Base-by-base conservation (phyloP, 2,329 filamentous ascomycete genomes). In the Aquanectria penicillioides region DNA sequence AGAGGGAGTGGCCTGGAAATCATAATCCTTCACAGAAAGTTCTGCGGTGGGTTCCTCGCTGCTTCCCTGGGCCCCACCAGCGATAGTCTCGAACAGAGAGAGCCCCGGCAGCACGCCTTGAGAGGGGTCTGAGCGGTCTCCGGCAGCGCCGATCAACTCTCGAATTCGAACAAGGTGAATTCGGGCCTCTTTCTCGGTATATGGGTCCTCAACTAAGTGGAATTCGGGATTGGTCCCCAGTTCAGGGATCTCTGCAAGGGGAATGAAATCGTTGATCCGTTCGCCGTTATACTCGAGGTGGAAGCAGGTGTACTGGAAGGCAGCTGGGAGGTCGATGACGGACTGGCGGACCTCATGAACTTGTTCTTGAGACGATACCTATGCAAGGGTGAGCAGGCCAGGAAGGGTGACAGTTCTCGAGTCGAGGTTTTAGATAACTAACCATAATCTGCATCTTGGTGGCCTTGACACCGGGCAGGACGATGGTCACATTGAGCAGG, bases 291-390 rank as follows among this genome's bases (percentile, higher is more conserved):
- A 89, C 80, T 98, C 94, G 70, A 99, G 88, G 79, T 99, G 95
- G 82, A 99, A 99, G 83, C 95, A 99, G 50, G 95, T 97, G 81
- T 97, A 97, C 78, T 97, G 93, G 80, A 97, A 95, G 48, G 94
- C 96, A 59, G 90, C 85, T 5, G 95, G 95, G 46, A 93, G 85
- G 78, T 99, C 95, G 79, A 97, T 93, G 74, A 99, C 91, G 62
- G 94, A 94, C 79, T 98, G 95, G 67, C 95, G 92, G 69, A 99
- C 89, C 82, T 99, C 95, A 78, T 98, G 95, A 61, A 98, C 90
- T 77, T 97, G 94, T 80, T 99, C 96, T 82, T 97, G 91, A 66
- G 89, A 89, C 36, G 93, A 94, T 55, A 97, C 91, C 91, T 95
- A 60, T 54, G 38, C 22, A 17, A 29, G 59, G 28, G 49, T 71